These are phyloP conservation scores for Oenanthe javanica DNA, from an alignment of 140 eudicot genomes.

Conservation along the genomic window DNA sequence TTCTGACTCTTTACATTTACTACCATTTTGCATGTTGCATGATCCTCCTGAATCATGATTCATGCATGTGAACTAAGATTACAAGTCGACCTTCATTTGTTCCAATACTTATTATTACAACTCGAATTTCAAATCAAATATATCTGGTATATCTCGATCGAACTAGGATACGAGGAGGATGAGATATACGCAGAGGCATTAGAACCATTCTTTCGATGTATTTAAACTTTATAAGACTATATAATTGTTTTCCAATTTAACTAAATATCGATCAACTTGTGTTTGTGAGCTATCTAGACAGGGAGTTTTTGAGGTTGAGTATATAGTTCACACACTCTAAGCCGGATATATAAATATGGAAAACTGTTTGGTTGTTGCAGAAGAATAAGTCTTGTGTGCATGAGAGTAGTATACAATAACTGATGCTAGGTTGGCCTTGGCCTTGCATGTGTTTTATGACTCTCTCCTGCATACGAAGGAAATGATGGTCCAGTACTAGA, in stretches of 20 bases:
- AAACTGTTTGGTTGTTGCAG: slow-evolving; percentile 7
- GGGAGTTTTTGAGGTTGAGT: neutral
- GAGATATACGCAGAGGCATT: neutral
- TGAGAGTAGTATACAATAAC: neutral
- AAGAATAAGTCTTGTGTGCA: neutral
- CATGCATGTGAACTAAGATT: neutral
- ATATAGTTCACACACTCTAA: neutral
- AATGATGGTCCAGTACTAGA: slow-evolving; percentile 3
- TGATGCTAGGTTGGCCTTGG: slow-evolving; percentile 4
- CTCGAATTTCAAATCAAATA: neutral
- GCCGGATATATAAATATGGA: neutral
- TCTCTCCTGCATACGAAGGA: neutral
- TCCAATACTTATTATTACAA: neutral
- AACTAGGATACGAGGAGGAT: neutral
- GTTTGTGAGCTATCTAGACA: no score
- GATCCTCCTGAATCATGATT: neutral
- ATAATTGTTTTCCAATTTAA: no score
- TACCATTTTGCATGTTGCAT: neutral
- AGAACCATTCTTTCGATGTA: no score
- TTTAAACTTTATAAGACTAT: no score
- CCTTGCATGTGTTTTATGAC: slow-evolving; percentile 1
- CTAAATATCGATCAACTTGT: no score
- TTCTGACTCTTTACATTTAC: neutral
- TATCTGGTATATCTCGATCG: neutral
- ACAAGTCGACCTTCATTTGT: neutral